Base-by-base conservation (phyloP, 2,329 filamentous ascomycete species). In the Epichloe sibirici region DNA sequence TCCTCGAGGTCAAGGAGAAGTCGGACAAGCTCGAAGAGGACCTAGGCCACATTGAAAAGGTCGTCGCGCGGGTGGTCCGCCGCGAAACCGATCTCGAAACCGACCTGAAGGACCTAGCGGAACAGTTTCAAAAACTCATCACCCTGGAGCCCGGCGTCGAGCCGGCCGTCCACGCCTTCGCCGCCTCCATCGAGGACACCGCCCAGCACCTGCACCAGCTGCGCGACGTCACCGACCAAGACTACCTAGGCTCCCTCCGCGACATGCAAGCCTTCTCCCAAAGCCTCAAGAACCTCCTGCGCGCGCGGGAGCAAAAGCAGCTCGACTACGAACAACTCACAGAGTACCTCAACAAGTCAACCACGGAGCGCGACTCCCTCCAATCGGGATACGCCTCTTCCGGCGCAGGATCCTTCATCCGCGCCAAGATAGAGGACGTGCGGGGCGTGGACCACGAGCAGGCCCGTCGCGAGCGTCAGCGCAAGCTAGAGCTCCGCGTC, bases 361-460 rank as follows among this genome's bases (percentile, higher is more conserved):
- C 88, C 3, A 73, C 82, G 3, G 93, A 98, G 68, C 85, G 90
- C 47, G 93, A 98, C 69, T 79, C 15, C 15, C 81, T 95, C 3
- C 75, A 77, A 8, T 81, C 82, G 0, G 81, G 83, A 11, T 82
- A 85, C 58, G 62, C 64, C 49, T 61, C 65, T 28, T 61, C 65
- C 23, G 79, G 81, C 48, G 88, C 58, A 5, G 90, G 90, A 1
- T 86, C 90, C 4, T 97, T 96, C 72, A 79, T 98, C 59, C 86
- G 90, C 45, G 85, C 86, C 66, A 97, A 97, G 70, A 86, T 98
- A 63, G 93, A 98, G 69, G 93, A 98, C 65, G 90, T 96, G 57
- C 84, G 93, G 17, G 93, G 93, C 13, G 90, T 98, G 4, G 93
- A 98, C 68, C 93, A 97, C 69, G 93, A 97, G 66, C 88, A 94